phyloP scores from a whole-genome alignment of 345 rosid species.

The Eucalyptus virginea region DNA sequence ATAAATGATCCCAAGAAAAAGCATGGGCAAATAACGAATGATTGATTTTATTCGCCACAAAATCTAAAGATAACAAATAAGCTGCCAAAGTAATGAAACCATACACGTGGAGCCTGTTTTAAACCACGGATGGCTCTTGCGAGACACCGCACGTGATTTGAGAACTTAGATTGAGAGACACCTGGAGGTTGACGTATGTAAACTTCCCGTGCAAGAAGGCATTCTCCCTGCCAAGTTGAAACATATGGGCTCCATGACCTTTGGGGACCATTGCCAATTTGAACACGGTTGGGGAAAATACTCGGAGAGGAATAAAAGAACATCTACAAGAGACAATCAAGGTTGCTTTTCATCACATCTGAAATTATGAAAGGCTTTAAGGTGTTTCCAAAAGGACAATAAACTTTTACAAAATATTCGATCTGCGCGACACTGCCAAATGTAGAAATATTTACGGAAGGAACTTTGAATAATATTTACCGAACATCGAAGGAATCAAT shows the following conservation, averaged over 20 bases:
- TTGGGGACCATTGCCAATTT: neutral
- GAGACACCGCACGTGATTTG: neutral
- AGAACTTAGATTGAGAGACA: neutral
- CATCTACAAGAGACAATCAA: neutral
- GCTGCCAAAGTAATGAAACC: neutral
- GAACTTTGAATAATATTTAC: neutral
- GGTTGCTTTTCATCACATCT: neutral
- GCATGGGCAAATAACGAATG: neutral
- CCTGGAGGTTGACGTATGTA: neutral
- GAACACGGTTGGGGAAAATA: neutral
- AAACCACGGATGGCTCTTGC: neutral
- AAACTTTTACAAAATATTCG: neutral
- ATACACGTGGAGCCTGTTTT: neutral
- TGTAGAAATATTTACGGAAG: neutral
- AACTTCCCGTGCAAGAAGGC: neutral
- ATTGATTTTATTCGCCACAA: neutral
- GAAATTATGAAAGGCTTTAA: neutral
- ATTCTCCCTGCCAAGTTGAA: neutral
- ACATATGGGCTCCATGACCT: neutral
- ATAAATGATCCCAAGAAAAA: neutral
- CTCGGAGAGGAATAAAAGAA: neutral
- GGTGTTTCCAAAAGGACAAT: neutral
- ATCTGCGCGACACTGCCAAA: neutral
- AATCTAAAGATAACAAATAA: neutral
- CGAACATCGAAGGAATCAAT: neutral